These are phyloP conservation scores for Cornus florida DNA, from an alignment of 148 eudicot genomes.

Conservation along the genomic window DNA sequence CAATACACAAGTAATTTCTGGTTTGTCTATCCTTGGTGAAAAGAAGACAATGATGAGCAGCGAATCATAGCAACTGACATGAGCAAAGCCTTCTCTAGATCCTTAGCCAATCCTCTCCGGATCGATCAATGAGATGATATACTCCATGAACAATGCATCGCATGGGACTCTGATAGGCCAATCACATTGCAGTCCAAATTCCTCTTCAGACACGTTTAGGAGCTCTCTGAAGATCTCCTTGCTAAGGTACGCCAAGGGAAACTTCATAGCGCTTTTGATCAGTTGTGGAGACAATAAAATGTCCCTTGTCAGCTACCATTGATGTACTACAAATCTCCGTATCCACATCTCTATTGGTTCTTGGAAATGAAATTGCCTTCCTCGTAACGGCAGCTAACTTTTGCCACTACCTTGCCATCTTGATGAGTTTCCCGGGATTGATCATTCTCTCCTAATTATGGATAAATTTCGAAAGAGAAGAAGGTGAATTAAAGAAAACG, in stretches of 20 bases:
- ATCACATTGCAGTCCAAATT: conserved; percentile 23
- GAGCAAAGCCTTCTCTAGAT: conserved; percentile 24
- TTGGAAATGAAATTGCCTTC: conserved; percentile 18
- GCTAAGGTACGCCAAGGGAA: conserved; percentile 23
- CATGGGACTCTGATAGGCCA: conserved; percentile 31
- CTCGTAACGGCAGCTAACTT: conserved; percentile 26
- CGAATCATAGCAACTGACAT: conserved; percentile 8
- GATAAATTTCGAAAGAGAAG: neutral
- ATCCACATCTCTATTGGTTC: neutral
- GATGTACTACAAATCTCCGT: neutral
- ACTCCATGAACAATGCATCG: conserved; percentile 18
- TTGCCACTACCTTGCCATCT: conserved; percentile 43
- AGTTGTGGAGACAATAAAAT: conserved; percentile 26
- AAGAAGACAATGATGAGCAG: neutral
- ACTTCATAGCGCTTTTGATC: conserved; percentile 25
- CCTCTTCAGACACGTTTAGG: conserved; percentile 29
- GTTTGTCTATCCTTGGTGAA: neutral
- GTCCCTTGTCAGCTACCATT: conserved; percentile 24
- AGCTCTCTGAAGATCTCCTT: conserved; percentile 23
- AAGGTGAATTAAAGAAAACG: neutral
- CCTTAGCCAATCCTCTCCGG: conserved; percentile 13
- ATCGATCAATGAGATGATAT: conserved; percentile 24
- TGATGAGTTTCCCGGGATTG: conserved; percentile 31
- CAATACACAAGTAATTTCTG: neutral
- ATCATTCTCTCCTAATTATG: conserved; percentile 14